phyloP scores from a whole-genome alignment of 495 filamentous ascomycete genomes.

The Penicillium nucicola region DNA sequence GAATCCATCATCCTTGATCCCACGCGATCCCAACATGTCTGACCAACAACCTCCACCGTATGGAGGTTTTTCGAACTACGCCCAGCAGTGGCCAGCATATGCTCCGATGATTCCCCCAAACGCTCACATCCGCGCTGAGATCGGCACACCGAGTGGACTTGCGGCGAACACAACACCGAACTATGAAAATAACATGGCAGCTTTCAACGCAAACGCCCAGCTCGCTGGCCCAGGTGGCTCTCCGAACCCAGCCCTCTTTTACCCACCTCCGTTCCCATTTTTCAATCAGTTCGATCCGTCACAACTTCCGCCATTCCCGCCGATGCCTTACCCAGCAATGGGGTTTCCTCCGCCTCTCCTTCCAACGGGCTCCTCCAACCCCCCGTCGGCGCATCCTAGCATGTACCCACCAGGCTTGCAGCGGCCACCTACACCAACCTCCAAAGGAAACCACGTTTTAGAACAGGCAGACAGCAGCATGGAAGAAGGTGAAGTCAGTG shows the following conservation, averaged over 20 bases:
- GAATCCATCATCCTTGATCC: not conserved
- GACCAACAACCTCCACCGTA: constrained; percentile 54
- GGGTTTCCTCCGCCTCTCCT: constrained; percentile 23
- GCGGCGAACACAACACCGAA: constrained; percentile 4
- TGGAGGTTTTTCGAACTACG: constrained; percentile 36
- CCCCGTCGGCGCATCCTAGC: constrained; percentile 1
- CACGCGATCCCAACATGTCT: constrained; percentile 42
- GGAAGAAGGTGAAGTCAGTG: constrained; percentile 76
- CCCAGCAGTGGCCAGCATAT: constrained; percentile 32
- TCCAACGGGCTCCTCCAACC: constrained; percentile 14
- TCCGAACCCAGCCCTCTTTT: constrained; percentile 18
- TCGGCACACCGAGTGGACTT: constrained; percentile 6
- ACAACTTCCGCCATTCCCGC: constrained; percentile 26
- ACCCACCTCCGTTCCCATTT: constrained; percentile 32
- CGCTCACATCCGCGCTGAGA: constrained; percentile 19
- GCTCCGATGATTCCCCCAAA: constrained; percentile 22
- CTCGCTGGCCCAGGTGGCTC: constrained; percentile 23
- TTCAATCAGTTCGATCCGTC: constrained; percentile 25
- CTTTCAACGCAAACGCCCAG: constrained; percentile 26
- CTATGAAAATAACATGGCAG: constrained; percentile 21
- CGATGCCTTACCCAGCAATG: constrained; percentile 22
- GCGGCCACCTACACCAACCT: constrained; percentile 4
- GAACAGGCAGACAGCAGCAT: constrained; percentile 24
- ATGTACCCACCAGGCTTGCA: not conserved
- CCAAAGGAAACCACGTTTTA: not conserved